A percentile compares a stretch with the other conserved stretches of the same genome.
These are phyloP conservation scores for Hypoxylon sp. DNA, from an alignment of 2,329 filamentous ascomycete genomes.

Conservation along the genomic window DNA sequence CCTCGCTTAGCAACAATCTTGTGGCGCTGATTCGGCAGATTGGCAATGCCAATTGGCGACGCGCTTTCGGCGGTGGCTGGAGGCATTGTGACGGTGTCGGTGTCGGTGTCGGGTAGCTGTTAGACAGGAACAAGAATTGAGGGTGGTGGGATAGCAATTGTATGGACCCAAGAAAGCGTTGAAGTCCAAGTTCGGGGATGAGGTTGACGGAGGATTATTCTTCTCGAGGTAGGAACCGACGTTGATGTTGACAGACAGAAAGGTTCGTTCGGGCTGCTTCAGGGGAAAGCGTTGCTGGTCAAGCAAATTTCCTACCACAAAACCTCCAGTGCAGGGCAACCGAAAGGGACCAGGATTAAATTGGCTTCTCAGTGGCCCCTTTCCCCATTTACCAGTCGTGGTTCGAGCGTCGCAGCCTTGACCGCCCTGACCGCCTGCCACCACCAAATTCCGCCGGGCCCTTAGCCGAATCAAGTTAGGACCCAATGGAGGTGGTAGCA, in stretches of 20 bases:
- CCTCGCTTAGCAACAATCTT: conserved; percentile 86
- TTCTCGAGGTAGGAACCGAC: conserved; percentile 27
- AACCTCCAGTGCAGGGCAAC: conserved; percentile 44
- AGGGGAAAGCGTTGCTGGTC: conserved; percentile 52
- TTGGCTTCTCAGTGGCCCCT: conserved; percentile 40
- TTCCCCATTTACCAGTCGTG: conserved; percentile 36
- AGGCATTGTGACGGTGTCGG: conserved; percentile 63
- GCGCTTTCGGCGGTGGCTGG: conserved; percentile 49
- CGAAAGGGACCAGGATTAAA: conserved; percentile 43
- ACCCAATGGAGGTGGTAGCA: conserved; percentile 12
- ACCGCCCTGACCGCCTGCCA: conserved; percentile 45
- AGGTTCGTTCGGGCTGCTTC: conserved; percentile 52
- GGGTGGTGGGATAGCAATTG: conserved; percentile 19
- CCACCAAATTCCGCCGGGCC: conserved; percentile 10
- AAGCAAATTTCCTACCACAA: conserved; percentile 55
- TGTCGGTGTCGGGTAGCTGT: conserved; percentile 27
- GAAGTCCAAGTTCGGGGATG: conserved; percentile 19
- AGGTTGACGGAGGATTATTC: conserved; percentile 24
- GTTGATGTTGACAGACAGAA: conserved; percentile 47
- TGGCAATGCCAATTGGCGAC: conserved; percentile 74
- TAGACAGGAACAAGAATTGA: conserved; percentile 33
- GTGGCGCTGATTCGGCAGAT: conserved; percentile 79
- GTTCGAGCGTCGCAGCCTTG: conserved; percentile 43
- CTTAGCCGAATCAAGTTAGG: conserved; percentile 26
- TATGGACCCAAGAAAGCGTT: conserved; percentile 36